Percentiles rank a stretch among this genome's conserved stretches.
phyloP scores from a whole-genome alignment of 169 alveolate species.

The Plasmodium reichenowi region DNA sequence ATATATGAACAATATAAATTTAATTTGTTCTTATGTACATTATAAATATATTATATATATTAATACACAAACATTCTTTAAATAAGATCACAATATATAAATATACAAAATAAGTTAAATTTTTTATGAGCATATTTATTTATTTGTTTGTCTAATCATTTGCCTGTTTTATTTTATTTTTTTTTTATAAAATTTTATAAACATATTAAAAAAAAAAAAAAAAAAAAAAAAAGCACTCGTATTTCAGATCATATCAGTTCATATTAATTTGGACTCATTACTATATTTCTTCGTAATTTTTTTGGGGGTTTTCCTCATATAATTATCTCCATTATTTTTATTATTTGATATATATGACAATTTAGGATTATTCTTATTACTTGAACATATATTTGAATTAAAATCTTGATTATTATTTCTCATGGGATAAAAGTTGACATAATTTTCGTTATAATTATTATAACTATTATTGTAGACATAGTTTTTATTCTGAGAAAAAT shows the following conservation, averaged over 20 bases:
- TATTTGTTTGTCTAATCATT: too few relatives aligned
- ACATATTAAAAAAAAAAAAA: neutral
- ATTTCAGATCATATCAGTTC: neutral
- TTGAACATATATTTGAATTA: constrained; percentile 1
- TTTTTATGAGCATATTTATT: too few relatives aligned
- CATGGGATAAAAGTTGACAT: neutral
- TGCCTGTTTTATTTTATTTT: neutral
- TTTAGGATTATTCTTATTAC: constrained; percentile 15
- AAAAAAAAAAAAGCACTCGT: too few relatives aligned
- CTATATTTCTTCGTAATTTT: constrained; percentile 1
- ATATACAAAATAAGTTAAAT: too few relatives aligned
- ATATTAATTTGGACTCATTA: neutral
- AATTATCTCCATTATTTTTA: neutral
- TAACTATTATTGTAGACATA: neutral
- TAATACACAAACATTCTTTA: too few relatives aligned
- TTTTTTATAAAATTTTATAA: neutral
- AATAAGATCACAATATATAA: too few relatives aligned
- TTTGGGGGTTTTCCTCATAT: constrained; percentile 4
- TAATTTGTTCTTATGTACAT: neutral
- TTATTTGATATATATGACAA: neutral
- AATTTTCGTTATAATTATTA: constrained; percentile 4
- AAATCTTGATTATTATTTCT: constrained; percentile 4
- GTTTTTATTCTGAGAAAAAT: neutral
- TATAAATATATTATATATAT: too few relatives aligned
- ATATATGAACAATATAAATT: constrained; percentile 1